Evolutionary conservation across 2,329 filamentous ascomycete genomes (phyloP).

Genomic region (Clonostachys byssicola): DNA sequence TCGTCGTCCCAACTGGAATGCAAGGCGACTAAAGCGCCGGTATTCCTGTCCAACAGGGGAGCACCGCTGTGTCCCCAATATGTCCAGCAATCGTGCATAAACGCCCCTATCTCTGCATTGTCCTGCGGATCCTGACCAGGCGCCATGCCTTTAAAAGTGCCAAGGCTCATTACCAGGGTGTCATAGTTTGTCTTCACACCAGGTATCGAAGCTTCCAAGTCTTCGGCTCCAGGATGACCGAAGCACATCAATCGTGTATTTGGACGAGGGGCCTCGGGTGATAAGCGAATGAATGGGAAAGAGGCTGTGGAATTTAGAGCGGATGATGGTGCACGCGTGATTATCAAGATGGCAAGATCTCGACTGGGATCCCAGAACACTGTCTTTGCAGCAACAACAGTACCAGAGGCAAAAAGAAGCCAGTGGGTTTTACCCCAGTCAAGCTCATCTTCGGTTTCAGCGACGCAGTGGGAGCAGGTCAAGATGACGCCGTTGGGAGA

Average conservation of each 20-base stretch:
- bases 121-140: conserved; percentile 36
- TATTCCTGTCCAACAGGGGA: conserved; percentile 32
- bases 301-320: neutral
- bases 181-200: conserved; percentile 36
- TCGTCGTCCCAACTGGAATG: conserved; percentile 51
- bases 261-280: conserved; percentile 7
- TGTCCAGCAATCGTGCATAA: conserved; percentile 52
- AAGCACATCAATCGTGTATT: conserved; percentile 20
- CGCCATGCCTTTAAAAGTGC: conserved; percentile 31
- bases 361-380: conserved; percentile 32
- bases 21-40: conserved; percentile 37
- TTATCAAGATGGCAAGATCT: conserved; percentile 41
- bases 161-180: conserved; percentile 38
- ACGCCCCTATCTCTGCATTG: conserved; percentile 44
- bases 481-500: conserved; percentile 35
- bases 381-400: conserved; percentile 28
- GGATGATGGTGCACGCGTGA: conserved; percentile 12
- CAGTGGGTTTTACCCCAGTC: conserved; percentile 21
- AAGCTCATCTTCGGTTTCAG: conserved; percentile 29
- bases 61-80: conserved; percentile 54
- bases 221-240: conserved; percentile 27
- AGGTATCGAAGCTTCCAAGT: conserved; percentile 32
- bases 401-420: conserved; percentile 36
- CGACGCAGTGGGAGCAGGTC: conserved; percentile 47
- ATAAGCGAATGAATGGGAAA: conserved; percentile 2